A percentile compares a stretch with the other conserved stretches of the same genome.
Conservation (phyloP, 2,329 filamentous ascomycete genomes). For the Penicillium vulpinum region DNA sequence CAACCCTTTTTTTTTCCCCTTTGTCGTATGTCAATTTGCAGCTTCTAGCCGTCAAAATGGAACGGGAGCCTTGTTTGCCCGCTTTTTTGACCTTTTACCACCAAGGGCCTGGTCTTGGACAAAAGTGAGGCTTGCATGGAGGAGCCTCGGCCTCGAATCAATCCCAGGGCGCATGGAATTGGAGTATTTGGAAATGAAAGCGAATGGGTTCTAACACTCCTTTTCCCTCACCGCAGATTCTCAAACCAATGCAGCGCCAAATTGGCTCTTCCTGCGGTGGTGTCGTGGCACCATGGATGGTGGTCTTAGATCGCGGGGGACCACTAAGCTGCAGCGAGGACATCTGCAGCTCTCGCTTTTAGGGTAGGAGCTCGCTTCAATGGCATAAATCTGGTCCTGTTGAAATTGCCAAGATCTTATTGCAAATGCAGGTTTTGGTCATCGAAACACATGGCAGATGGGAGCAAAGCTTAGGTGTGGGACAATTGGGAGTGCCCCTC, state of each 20-base stretch:
- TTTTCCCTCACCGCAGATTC: slow-evolving; percentile 23
- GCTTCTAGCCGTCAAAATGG: slow-evolving; percentile 1
- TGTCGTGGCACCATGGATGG: slow-evolving; percentile 39
- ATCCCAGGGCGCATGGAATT: not conserved
- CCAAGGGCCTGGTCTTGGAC: slow-evolving; percentile 4
- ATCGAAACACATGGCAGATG: slow-evolving; percentile 19
- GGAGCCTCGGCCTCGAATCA: slow-evolving; percentile 15
- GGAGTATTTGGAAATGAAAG: not conserved
- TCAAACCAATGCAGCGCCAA: slow-evolving; percentile 24
- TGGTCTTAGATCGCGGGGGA: slow-evolving; percentile 16
- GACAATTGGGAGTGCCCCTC: not conserved
- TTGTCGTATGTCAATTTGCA: not conserved
- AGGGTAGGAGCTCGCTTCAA: slow-evolving; percentile 15
- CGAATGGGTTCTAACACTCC: not conserved
- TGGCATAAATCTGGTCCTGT: not conserved
- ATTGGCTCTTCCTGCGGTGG: slow-evolving; percentile 29
- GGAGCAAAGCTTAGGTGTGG: not conserved
- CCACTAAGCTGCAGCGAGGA: slow-evolving; percentile 19
- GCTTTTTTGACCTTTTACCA: not conserved
- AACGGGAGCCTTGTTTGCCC: not conserved
- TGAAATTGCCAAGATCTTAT: slow-evolving; percentile 1
- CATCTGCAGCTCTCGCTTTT: slow-evolving; percentile 22
- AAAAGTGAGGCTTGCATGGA: slow-evolving; percentile 26
- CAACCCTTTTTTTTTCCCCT: slow-evolving; percentile 29
- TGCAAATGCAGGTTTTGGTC: not conserved